Conservation (phyloP, 2,329 filamentous ascomycete species). For the Xylaria sp. region DNA sequence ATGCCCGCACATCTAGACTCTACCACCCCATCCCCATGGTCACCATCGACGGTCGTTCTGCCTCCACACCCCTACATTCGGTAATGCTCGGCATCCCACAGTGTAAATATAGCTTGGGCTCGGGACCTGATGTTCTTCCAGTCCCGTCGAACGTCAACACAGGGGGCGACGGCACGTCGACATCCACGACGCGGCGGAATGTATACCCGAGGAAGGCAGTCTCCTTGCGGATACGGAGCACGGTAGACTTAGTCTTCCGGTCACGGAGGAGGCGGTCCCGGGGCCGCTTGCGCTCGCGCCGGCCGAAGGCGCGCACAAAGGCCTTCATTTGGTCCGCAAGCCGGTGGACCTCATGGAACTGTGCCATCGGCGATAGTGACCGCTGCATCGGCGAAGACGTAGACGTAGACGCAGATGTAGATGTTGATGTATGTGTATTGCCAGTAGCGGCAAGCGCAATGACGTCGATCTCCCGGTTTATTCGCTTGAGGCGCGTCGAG, state of each 20-base stretch:
- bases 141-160: slow-evolving; percentile 18
- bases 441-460: slow-evolving; percentile 49
- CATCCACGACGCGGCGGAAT: slow-evolving; percentile 67
- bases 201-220: slow-evolving; percentile 92
- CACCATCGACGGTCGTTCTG: not conserved
- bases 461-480: slow-evolving; percentile 61
- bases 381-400: not conserved
- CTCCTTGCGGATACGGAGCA: slow-evolving; percentile 83
- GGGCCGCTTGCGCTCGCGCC: slow-evolving; percentile 79
- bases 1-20: not conserved
- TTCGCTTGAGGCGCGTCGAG: slow-evolving; percentile 58
- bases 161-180: slow-evolving; percentile 38
- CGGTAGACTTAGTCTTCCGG: slow-evolving; percentile 69
- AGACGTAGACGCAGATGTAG: slow-evolving; percentile 6
- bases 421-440: slow-evolving; percentile 7
- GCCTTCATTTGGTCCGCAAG: slow-evolving; percentile 55
- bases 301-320: slow-evolving; percentile 64
- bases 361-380: not conserved
- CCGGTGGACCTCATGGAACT: slow-evolving; percentile 36
- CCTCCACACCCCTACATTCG: not conserved
- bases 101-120: not conserved
- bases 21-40: not conserved
- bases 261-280: slow-evolving; percentile 89
- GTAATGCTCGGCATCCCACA: slow-evolving; percentile 9
- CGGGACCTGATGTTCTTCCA: slow-evolving; percentile 7